Conservation (phyloP, 1,284 basidiomycete species). For the Uromyces viciae-fabae region DNA sequence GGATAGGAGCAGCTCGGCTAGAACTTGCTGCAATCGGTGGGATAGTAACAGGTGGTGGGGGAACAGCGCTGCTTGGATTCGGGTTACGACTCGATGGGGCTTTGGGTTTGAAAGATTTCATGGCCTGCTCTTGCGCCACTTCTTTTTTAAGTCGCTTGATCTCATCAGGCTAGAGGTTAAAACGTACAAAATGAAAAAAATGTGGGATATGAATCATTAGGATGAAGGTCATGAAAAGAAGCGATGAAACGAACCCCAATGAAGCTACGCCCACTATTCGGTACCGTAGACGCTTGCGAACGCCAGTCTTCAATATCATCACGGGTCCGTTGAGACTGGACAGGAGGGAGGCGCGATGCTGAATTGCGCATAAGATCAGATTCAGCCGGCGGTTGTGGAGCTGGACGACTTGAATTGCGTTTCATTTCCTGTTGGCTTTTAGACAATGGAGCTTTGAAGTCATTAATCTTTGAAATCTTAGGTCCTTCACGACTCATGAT, state of each 20-base stretch:
- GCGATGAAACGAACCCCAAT: conserved; percentile 8
- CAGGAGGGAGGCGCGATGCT: too few relatives aligned
- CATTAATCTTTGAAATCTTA: neutral
- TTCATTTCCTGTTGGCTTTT: conserved; percentile 37
- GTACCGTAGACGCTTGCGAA: conserved; percentile 30
- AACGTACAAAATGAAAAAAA: neutral
- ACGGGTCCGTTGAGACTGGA: too few relatives aligned
- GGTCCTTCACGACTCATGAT: conserved; percentile 20
- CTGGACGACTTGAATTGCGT: neutral
- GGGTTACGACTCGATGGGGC: neutral
- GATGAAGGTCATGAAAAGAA: neutral
- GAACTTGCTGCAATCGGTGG: neutral
- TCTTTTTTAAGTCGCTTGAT: conserved; percentile 25
- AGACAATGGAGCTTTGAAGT: conserved; percentile 5
- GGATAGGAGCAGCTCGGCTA: neutral
- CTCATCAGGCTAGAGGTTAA: conserved; percentile 25
- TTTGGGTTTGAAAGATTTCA: neutral
- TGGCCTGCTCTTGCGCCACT: conserved; percentile 28
- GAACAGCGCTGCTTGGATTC: neutral
- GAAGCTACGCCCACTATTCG: conserved; percentile 31
- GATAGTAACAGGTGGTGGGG: neutral
- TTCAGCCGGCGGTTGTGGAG: conserved; percentile 9
- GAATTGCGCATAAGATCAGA: conserved; percentile 1
- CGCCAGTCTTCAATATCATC: conserved; percentile 42
- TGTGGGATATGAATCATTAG: neutral